phyloP scores from a whole-genome alignment of 202 grass and related monocot species.

The Digitaria exilis region DNA sequence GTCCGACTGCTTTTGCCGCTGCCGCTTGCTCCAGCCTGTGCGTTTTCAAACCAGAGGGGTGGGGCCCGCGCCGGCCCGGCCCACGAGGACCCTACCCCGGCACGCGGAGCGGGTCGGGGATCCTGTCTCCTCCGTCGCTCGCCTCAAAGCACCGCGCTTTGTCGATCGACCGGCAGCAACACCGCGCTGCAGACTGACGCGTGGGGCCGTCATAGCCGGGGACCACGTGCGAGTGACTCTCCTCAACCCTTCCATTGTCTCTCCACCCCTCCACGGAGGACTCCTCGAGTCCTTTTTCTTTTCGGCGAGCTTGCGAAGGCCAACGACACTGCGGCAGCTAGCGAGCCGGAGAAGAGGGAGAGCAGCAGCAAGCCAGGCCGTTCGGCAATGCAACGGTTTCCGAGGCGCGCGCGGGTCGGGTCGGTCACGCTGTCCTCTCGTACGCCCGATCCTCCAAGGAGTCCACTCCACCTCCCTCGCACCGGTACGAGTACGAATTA shows the following conservation, averaged over 20 bases:
- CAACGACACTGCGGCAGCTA: too few species aligned
- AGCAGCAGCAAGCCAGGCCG: neutral
- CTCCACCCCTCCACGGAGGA: neutral
- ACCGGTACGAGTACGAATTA: neutral
- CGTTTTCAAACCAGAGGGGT: slow-evolving; percentile 19
- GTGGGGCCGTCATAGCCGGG: neutral
- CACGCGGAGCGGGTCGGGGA: too few species aligned
- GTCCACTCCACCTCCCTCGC: neutral
- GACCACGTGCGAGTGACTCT: neutral
- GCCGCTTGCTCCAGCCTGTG: neutral
- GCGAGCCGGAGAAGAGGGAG: neutral
- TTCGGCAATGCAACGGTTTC: neutral
- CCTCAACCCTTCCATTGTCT: neutral
- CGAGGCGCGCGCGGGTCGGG: slow-evolving; percentile 1
- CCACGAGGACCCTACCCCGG: slow-evolving; percentile 3
- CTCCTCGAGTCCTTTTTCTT: neutral
- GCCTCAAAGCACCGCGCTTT: neutral
- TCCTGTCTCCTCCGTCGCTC: slow-evolving; percentile 7
- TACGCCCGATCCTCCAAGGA: neutral
- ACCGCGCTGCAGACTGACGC: neutral
- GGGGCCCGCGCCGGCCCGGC: neutral
- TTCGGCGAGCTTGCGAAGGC: neutral
- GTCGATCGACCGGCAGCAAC: neutral
- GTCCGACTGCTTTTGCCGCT: neutral
- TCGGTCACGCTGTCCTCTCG: neutral